A percentile compares a stretch with the other conserved stretches of the same genome.
Evolutionary conservation across 2,329 filamentous ascomycete genomes (phyloP).

Genomic region (Monosporascus cannonballus): DNA sequence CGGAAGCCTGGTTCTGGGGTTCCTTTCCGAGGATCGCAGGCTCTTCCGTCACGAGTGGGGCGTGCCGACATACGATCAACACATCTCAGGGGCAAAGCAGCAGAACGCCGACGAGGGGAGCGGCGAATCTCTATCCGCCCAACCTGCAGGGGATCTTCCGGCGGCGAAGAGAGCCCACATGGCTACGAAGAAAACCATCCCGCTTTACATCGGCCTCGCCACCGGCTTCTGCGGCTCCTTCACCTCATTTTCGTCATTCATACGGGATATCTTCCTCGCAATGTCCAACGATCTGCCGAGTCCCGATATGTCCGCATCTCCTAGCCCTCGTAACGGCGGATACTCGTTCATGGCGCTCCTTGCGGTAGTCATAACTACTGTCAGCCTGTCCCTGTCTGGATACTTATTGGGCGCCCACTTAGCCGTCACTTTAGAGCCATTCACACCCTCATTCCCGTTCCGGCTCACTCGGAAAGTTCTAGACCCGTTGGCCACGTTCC

Average conservation of each 20-base stretch:
- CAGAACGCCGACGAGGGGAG: conserved; percentile 32
- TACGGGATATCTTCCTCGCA: conserved; percentile 73
- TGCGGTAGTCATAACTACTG: conserved; percentile 66
- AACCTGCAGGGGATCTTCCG: conserved; percentile 28
- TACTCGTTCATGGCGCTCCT: conserved; percentile 79
- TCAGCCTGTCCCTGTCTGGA: conserved; percentile 63
- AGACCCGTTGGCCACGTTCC: conserved; percentile 56
- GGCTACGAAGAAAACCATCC: conserved; percentile 75
- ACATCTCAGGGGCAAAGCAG: conserved; percentile 27
- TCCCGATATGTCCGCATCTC: conserved; percentile 34
- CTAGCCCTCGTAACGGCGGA: conserved; percentile 56
- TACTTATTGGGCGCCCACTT: conserved; percentile 70
- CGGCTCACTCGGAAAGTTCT: conserved; percentile 50
- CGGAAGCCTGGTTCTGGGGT: conserved; percentile 79
- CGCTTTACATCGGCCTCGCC: conserved; percentile 78
- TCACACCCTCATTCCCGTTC: conserved; percentile 57
- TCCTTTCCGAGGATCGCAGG: conserved; percentile 70
- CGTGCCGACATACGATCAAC: conserved; percentile 31
- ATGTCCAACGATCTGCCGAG: conserved; percentile 66
- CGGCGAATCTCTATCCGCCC: conserved; percentile 12
- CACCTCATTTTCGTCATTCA: conserved; percentile 84
- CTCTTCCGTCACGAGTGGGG: conserved; percentile 68
- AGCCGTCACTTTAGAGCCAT: conserved; percentile 53
- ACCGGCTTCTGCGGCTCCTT: conserved; percentile 87
- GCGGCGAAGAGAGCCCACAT: conserved; percentile 52